Percentiles rank a stretch among this genome's conserved stretches.
phyloP scores from a whole-genome alignment of 2,329 filamentous ascomycete genomes.

The Cladophialophora immunda region DNA sequence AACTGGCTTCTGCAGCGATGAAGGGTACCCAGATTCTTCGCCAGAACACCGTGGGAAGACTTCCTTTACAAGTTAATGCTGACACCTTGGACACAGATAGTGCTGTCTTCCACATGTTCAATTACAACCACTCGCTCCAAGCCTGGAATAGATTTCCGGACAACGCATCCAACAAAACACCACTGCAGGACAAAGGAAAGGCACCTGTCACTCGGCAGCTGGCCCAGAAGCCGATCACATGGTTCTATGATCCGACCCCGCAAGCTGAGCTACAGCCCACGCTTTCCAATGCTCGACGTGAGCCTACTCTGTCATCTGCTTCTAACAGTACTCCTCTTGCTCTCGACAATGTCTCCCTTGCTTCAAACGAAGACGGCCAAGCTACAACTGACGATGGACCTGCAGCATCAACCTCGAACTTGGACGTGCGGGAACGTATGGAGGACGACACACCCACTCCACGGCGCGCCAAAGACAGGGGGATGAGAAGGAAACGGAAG shows the following conservation, averaged over 20 bases:
- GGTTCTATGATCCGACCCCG: background rate
- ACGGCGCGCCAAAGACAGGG: no score
- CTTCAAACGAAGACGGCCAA: background rate
- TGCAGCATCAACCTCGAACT: background rate
- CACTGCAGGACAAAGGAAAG: background rate
- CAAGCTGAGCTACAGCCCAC: background rate
- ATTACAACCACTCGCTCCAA: background rate
- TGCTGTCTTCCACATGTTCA: conserved; percentile 10
- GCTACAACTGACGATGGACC: background rate
- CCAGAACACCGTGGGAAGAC: background rate
- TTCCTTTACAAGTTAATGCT: no score
- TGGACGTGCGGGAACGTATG: background rate
- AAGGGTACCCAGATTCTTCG: conserved; percentile 5
- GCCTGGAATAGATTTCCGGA: background rate
- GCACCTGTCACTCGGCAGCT: background rate
- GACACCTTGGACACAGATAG: background rate
- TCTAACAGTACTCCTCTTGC: background rate
- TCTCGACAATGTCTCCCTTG: background rate
- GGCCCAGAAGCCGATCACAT: background rate
- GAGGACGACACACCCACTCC: background rate
- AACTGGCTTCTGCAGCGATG: background rate
- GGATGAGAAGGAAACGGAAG: background rate
- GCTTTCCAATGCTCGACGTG: background rate
- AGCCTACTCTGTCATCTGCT: background rate
- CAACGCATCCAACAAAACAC: background rate